These are phyloP conservation scores for Starmerella potacharoeniae DNA, from an alignment of 805 yeast species.

Conservation along the genomic window DNA sequence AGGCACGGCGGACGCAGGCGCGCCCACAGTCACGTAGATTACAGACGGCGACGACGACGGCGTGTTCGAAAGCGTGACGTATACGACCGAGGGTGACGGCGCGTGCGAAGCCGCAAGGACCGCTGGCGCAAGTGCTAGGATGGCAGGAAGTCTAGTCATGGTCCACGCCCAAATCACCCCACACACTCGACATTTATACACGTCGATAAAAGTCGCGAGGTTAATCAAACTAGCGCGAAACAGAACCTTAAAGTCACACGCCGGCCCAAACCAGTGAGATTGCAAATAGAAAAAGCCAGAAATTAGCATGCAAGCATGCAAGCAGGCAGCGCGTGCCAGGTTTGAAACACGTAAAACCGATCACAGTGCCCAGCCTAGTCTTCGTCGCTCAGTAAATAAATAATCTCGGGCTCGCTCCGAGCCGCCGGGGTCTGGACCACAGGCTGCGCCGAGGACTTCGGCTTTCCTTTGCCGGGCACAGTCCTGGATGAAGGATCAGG, in stretches of 20 bases:
- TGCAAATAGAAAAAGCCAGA: neutral
- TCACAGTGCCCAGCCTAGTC: neutral
- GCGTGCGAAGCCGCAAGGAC: neutral
- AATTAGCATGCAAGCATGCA: neutral
- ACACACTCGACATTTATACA: neutral
- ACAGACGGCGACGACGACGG: neutral
- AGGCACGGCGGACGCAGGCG: neutral
- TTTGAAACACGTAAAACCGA: neutral
- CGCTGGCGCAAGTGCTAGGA: neutral
- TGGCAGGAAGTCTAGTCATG: neutral
- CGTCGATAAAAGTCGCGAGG: neutral
- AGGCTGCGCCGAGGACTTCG: neutral
- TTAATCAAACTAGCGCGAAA: neutral
- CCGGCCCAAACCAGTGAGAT: neutral
- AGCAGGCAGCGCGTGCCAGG: no score
- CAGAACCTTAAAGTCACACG: neutral
- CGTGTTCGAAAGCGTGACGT: neutral
- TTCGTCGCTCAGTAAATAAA: conserved; percentile 1
- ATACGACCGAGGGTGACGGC: neutral
- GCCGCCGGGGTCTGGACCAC: neutral
- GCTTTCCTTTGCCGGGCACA: no score
- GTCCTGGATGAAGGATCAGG: neutral
- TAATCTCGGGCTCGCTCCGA: neutral
- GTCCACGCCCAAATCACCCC: neutral
- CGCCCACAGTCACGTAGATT: neutral